Evolutionary conservation across 805 yeast genomes (phyloP).

Genomic region (Saccharomycopsis fodiens): DNA sequence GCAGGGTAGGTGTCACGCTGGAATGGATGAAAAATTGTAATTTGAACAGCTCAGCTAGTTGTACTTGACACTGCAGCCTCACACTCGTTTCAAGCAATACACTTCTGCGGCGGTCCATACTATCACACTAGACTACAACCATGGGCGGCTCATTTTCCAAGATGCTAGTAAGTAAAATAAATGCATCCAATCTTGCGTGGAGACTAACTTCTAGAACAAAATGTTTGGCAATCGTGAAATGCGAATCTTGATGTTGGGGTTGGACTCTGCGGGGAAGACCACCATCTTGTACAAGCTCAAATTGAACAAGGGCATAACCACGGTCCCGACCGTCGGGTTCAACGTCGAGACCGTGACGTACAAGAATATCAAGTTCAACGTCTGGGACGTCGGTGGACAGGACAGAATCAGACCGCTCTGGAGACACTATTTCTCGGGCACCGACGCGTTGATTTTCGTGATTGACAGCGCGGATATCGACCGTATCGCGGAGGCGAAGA

Average conservation of each 20-base stretch:
- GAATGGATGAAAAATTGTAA: neutral
- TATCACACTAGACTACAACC: conserved; percentile 5
- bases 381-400: conserved; percentile 97
- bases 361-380: conserved; percentile 75
- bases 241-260: conserved; percentile 78
- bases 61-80: neutral
- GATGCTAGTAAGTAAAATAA: conserved; percentile 27
- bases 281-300: conserved; percentile 79
- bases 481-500: conserved; percentile 70
- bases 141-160: conserved; percentile 31
- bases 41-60: neutral
- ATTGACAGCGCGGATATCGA: conserved; percentile 72
- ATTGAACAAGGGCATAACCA: conserved; percentile 63
- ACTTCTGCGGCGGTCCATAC: neutral
- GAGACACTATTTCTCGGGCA: conserved; percentile 93
- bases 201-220: conserved; percentile 29
- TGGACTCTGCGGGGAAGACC: conserved; percentile 91
- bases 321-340: conserved; percentile 92
- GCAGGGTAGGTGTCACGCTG: neutral
- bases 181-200: no score
- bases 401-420: conserved; percentile 85
- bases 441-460: conserved; percentile 86
- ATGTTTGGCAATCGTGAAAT: conserved; percentile 48
- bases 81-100: neutral
- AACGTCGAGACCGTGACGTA: conserved; percentile 83